phyloP scores from a whole-genome alignment of 176 grass and related monocot species.

The Oryza glumipatula region DNA sequence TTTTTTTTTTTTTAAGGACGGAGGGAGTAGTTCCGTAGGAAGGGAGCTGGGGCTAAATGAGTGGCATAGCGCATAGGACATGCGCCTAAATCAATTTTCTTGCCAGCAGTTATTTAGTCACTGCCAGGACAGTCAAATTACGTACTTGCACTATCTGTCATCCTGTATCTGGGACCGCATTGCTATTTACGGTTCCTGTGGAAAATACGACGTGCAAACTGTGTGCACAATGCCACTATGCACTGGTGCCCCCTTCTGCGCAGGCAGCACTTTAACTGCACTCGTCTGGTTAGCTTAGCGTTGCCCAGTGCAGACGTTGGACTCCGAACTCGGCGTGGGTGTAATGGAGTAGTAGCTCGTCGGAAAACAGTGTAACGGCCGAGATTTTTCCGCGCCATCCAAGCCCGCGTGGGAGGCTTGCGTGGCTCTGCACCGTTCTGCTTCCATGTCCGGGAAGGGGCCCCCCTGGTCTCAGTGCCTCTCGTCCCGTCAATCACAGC shows the following conservation, averaged over 20 bases:
- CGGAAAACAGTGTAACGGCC: neutral
- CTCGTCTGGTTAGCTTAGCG: neutral
- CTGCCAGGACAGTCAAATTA: slow-evolving; percentile 25
- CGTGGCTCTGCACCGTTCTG: neutral
- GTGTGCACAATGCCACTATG: neutral
- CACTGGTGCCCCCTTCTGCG: slow-evolving; percentile 17
- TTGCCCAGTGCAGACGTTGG: neutral
- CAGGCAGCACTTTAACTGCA: slow-evolving; percentile 7
- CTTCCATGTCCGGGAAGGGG: neutral
- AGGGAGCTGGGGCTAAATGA: neutral
- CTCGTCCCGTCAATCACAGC: slow-evolving; percentile 49
- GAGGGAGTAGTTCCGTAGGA: no score
- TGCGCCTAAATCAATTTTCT: neutral
- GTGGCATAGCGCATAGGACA: slow-evolving; percentile 19
- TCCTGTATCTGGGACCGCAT: neutral
- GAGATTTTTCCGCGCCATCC: slow-evolving; percentile 20
- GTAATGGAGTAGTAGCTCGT: neutral
- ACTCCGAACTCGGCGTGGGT: neutral
- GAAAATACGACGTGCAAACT: slow-evolving; percentile 23
- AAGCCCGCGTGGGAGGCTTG: neutral
- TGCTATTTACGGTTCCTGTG: neutral
- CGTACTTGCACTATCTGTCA: neutral
- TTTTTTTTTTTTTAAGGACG: no score
- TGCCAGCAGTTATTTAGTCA: neutral
- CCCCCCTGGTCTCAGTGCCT: neutral